Percentiles rank a stretch among this genome's conserved stretches.
Conservation (phyloP, 805 yeast genomes). For the Hanseniaspora opuntiae region DNA sequence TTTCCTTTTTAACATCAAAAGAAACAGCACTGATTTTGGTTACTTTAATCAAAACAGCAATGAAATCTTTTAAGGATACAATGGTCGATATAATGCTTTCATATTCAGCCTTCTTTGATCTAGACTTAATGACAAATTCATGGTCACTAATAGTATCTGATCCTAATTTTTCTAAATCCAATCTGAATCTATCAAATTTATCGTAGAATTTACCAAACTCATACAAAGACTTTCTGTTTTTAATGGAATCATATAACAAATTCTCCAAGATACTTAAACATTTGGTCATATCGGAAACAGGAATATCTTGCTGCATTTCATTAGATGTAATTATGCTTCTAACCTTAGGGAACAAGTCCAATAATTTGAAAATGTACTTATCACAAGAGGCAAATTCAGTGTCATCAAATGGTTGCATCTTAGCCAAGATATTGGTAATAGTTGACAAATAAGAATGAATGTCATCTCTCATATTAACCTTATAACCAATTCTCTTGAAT, state of each 20-base stretch:
- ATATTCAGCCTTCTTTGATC: conserved; percentile 11
- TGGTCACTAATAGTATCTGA: conserved; percentile 14
- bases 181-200: conserved; percentile 17
- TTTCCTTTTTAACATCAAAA: background rate
- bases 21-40: background rate
- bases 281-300: conserved; percentile 46
- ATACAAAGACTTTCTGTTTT: conserved; percentile 36
- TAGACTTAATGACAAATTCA: conserved; percentile 13
- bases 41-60: conserved; percentile 21
- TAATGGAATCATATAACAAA: conserved; percentile 43
- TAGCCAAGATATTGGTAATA: conserved; percentile 48
- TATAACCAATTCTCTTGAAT: conserved; percentile 63
- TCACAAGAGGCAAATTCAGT: conserved; percentile 35
- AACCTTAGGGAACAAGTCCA: conserved; percentile 71
- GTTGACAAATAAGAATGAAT: conserved; percentile 49
- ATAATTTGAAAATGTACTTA: conserved; percentile 46
- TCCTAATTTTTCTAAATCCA: conserved; percentile 18
- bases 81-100: conserved; percentile 15
- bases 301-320: conserved; percentile 54
- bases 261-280: conserved; percentile 70
- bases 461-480: conserved; percentile 49
- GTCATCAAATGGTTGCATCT: conserved; percentile 33
- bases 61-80: conserved; percentile 26
- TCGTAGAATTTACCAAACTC: conserved; percentile 19
- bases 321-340: conserved; percentile 49